A percentile compares a stretch with the other conserved stretches of the same genome.
phyloP scores from a whole-genome alignment of 345 rosid genomes.

The Kernera saxatilis region DNA sequence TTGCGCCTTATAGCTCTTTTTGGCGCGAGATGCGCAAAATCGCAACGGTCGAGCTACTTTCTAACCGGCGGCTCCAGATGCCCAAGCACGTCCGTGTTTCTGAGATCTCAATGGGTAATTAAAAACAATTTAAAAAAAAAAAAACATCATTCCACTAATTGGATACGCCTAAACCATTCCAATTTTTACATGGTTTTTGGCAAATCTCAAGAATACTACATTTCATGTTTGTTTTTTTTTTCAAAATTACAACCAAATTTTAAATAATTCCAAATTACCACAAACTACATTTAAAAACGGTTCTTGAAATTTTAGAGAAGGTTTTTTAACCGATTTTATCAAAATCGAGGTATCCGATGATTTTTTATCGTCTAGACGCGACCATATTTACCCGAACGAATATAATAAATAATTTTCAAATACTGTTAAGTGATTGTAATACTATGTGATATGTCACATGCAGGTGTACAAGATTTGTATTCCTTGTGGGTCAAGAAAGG shows the following conservation, averaged over 20 bases:
- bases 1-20: slow-evolving; percentile 51
- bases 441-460: slow-evolving; percentile 20
- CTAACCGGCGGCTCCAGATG: slow-evolving; percentile 48
- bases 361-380: background rate
- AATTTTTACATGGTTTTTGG: background rate
- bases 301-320: background rate
- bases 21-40: slow-evolving; percentile 79
- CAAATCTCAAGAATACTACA: background rate
- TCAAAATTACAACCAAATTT: background rate
- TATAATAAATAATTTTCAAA: background rate
- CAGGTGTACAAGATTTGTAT: slow-evolving; percentile 36
- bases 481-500: slow-evolving; percentile 19
- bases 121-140: background rate
- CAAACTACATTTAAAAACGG: background rate
- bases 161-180: background rate
- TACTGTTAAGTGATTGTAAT: background rate
- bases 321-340: background rate
- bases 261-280: background rate
- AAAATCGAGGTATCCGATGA: background rate
- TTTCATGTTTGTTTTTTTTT: background rate
- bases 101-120: slow-evolving; percentile 26
- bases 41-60: slow-evolving; percentile 49
- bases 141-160: background rate
- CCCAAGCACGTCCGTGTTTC: slow-evolving; percentile 38
- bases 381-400: background rate